A percentile compares a stretch with the other conserved stretches of the same genome.
These are phyloP conservation scores for Cardamine occulta DNA, from an alignment of 345 rosid species.

Conservation along the genomic window DNA sequence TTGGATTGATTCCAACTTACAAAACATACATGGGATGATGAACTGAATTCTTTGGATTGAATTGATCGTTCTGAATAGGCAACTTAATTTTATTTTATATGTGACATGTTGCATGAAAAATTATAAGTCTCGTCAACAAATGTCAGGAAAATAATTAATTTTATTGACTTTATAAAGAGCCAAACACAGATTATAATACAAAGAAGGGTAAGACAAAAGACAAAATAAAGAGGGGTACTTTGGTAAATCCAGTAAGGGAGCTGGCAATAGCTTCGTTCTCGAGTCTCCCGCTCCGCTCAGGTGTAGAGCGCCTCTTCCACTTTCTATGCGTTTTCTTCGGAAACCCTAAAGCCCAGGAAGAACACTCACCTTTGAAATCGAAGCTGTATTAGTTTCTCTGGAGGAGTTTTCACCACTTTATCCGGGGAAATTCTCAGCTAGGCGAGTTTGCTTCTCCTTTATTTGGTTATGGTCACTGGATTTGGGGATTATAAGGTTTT, in stretches of 20 bases:
- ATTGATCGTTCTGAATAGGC: neutral
- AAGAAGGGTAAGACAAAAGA: conserved; percentile 14
- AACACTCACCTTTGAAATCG: conserved; percentile 14
- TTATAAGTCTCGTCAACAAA: conserved; percentile 2
- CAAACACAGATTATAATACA: neutral
- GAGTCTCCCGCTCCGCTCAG: conserved; percentile 42
- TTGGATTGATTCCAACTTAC: neutral
- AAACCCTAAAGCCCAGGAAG: conserved; percentile 37
- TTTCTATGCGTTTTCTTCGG: conserved; percentile 12
- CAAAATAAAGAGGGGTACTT: conserved; percentile 8
- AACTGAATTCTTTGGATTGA: neutral
- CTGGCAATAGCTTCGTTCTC: conserved; percentile 27
- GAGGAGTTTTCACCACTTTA: neutral
- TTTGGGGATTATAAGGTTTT: neutral
- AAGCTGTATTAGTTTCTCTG: neutral
- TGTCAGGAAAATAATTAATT: neutral
- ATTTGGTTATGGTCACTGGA: neutral
- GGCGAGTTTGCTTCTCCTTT: conserved; percentile 13
- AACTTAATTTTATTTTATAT: neutral
- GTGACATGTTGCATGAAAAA: conserved; percentile 11
- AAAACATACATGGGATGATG: neutral
- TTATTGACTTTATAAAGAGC: neutral
- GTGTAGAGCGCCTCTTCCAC: neutral
- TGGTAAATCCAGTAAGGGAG: neutral
- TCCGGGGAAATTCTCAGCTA: neutral